phyloP scores from a whole-genome alignment of 2,329 filamentous ascomycete genomes.

The Colletotrichum tabaci region DNA sequence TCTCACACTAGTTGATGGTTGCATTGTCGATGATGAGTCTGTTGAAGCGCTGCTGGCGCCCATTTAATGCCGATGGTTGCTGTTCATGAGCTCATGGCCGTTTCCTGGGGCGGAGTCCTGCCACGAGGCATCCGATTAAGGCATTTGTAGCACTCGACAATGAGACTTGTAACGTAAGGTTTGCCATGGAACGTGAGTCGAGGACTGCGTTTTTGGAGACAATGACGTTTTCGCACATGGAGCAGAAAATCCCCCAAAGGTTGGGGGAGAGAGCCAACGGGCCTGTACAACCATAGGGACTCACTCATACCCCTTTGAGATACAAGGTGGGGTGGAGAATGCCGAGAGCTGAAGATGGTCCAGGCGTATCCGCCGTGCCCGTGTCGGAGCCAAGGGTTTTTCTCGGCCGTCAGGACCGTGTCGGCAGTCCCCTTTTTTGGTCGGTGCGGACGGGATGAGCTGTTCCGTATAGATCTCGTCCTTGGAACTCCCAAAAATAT shows the following conservation, averaged over 20 bases:
- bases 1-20: not conserved
- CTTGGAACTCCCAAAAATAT: slow-evolving; percentile 9
- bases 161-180: slow-evolving; percentile 3
- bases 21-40: not conserved
- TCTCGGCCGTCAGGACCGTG: slow-evolving; percentile 34
- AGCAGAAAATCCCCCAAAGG: slow-evolving; percentile 15
- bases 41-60: slow-evolving; percentile 39
- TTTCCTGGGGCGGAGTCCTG: slow-evolving; percentile 1
- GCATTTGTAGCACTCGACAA: slow-evolving; percentile 2
- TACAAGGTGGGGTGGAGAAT: not conserved
- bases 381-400: slow-evolving; percentile 40
- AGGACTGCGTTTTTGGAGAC: slow-evolving; percentile 12
- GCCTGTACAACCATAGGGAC: not conserved
- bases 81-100: slow-evolving; percentile 25
- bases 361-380: slow-evolving; percentile 25
- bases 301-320: too few relatives aligned
- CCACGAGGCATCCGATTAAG: slow-evolving; percentile 4
- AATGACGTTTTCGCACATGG: slow-evolving; percentile 20
- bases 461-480: slow-evolving; percentile 7
- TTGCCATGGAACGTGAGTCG: not conserved
- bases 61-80: slow-evolving; percentile 31
- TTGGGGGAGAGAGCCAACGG: slow-evolving; percentile 1
- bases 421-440: slow-evolving; percentile 24
- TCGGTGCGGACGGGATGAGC: slow-evolving; percentile 2
- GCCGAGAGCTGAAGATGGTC: slow-evolving; percentile 20